Evolutionary conservation across 106 monocot genomes (phyloP), one percentile per base, ranked within the genome.

Genomic region (Allium fistulosum): DNA sequence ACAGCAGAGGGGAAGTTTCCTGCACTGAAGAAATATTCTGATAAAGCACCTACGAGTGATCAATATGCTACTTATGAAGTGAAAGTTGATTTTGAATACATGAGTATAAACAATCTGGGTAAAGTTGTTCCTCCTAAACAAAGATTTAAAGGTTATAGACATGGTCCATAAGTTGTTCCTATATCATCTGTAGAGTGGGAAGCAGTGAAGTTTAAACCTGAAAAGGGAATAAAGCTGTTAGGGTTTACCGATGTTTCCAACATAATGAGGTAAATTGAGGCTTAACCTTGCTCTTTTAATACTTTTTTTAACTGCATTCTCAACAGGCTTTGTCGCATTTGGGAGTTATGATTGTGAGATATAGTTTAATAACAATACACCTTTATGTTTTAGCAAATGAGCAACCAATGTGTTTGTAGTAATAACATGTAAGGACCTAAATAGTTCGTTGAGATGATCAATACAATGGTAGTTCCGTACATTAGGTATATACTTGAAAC

Each of bases 131-230:
- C 93, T 51, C 93, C 93, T 12, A 87, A 93, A 55, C 99, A 93
- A 75, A 84, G 99, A 76, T 87, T 93, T 48, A 99, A 83, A 59
- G 99, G 90, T 18, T 99, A 99, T 71, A 84, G 87, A 55, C 93
- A 99, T 85, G 99, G 99, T 45, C 93, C 99, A 59, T 89, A 99
- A 79, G 89, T 99, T 27, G 75, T 99, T 71, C 99, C 99, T 71
- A 79, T 99, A 72, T 87, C 99, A 48, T 75, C 83, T 10, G 79
- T 77, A 15, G 90, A 87, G 74, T 90, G 84, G 90, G 99, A 99
- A 26, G 77, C 92, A 55, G 87, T 99, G 49, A 86, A 80, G 73
- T 90, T 99, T 59, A 90, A 77, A 66, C 84, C 93, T 63, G 90
- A 93, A 50, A 93, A 99, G 71, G 72, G 99, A 64, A 81, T 87